Evolutionary conservation across 352 stramenopile species (phyloP).

Genomic region (Lagenidium giganteum): DNA sequence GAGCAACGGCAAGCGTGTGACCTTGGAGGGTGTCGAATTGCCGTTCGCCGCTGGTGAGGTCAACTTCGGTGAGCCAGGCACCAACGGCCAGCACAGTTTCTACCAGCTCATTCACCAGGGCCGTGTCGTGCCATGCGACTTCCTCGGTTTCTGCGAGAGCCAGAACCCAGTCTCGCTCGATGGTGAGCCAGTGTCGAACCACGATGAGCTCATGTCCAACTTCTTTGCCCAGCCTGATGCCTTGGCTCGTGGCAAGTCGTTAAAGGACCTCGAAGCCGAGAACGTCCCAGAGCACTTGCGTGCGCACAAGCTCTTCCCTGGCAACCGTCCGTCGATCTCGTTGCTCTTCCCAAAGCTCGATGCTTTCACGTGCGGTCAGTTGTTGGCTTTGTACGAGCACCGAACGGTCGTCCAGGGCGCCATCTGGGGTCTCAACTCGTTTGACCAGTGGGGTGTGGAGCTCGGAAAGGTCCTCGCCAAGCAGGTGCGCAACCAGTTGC

Average conservation of each 20-base stretch:
- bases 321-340: constrained; percentile 96
- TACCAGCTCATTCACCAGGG: constrained; percentile 99
- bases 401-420: constrained; percentile 96
- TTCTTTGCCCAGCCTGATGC: constrained; percentile 99
- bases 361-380: constrained; percentile 92
- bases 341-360: constrained; percentile 96
- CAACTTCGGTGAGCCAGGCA: constrained; percentile 98
- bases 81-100: constrained; percentile 98
- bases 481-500: constrained; percentile 89
- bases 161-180: constrained; percentile 83
- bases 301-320: constrained; percentile 96
- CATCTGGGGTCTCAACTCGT: constrained; percentile 98
- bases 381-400: constrained; percentile 99
- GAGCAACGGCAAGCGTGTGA: constrained; percentile 98
- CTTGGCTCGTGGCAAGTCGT: constrained; percentile 94
- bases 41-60: constrained; percentile 94
- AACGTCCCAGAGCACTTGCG: constrained; percentile 89
- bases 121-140: constrained; percentile 96
- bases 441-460: constrained; percentile 98
- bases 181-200: constrained; percentile 91
- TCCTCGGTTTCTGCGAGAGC: constrained; percentile 97
- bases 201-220: constrained; percentile 99
- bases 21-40: constrained; percentile 90
- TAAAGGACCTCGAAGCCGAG: constrained; percentile 92
- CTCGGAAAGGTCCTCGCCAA: constrained; percentile 98